A percentile compares a stretch with the other conserved stretches of the same genome.
Evolutionary conservation across 1,284 basidiomycete genomes (phyloP).

Genomic region (Ganoderma sinense): DNA sequence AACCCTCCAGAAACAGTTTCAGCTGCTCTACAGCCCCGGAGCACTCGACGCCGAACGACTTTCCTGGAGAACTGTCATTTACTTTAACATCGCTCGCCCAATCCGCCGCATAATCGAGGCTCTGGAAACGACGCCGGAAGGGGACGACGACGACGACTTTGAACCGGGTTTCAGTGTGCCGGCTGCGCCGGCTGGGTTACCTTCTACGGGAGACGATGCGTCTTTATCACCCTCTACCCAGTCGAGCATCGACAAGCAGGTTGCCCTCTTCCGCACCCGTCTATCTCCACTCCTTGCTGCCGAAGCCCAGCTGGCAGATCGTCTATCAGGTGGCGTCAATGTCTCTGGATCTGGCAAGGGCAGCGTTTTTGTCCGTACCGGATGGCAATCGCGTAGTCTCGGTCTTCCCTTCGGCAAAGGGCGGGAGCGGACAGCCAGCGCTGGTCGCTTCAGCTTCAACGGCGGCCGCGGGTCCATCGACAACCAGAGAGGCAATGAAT

Average conservation of each 20-base stretch:
- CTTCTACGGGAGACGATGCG: constrained; percentile 22
- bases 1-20: constrained; percentile 85
- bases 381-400: constrained; percentile 76
- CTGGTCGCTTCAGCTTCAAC: constrained; percentile 36
- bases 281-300: constrained; percentile 66
- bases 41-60: constrained; percentile 78
- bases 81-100: constrained; percentile 82
- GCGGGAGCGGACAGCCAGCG: constrained; percentile 34
- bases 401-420: constrained; percentile 43
- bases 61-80: constrained; percentile 85
- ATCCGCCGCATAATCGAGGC: constrained; percentile 77
- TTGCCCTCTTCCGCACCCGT: constrained; percentile 60
- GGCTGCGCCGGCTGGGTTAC: constrained; percentile 12
- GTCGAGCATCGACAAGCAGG: constrained; percentile 44
- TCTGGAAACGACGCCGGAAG: constrained; percentile 72
- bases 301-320: constrained; percentile 70
- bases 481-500: constrained; percentile 21
- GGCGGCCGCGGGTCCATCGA: constrained; percentile 35
- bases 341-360: constrained; percentile 77
- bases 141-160: constrained; percentile 46
- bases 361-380: constrained; percentile 76
- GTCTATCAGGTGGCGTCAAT: constrained; percentile 74
- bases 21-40: constrained; percentile 82
- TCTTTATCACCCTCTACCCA: constrained; percentile 35
- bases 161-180: constrained; percentile 13